These are phyloP conservation scores for Penicillium lagena DNA, from an alignment of 495 filamentous ascomycete genomes.

Conservation along the genomic window DNA sequence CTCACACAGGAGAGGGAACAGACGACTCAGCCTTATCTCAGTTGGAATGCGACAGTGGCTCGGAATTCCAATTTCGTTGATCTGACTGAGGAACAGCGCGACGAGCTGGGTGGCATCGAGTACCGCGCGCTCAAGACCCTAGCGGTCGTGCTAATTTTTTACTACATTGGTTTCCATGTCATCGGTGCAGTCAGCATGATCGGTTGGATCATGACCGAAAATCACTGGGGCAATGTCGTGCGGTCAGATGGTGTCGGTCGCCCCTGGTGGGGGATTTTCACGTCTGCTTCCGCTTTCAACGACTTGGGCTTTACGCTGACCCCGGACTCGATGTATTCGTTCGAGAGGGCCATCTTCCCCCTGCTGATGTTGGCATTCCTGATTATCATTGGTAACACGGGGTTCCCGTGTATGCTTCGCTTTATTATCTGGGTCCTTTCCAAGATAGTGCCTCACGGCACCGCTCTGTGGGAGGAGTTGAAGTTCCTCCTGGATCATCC, in stretches of 20 bases:
- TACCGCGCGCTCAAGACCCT: constrained; percentile 86
- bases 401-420: constrained; percentile 87
- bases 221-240: constrained; percentile 55
- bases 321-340: constrained; percentile 87
- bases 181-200: constrained; percentile 65
- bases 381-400: constrained; percentile 90
- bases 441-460: constrained; percentile 49
- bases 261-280: constrained; percentile 91
- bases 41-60: constrained; percentile 86
- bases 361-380: constrained; percentile 71
- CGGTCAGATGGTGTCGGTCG: constrained; percentile 52
- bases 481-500: constrained; percentile 90
- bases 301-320: constrained; percentile 84
- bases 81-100: constrained; percentile 79
- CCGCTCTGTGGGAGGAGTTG: constrained; percentile 76
- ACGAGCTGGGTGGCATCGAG: constrained; percentile 92
- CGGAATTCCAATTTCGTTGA: constrained; percentile 89
- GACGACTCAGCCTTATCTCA: constrained; percentile 74
- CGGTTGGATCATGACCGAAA: constrained; percentile 69
- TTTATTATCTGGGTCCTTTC: constrained; percentile 77
- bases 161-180: constrained; percentile 69
- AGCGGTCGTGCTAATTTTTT: constrained; percentile 65
- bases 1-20: constrained; percentile 37
- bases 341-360: constrained; percentile 67
- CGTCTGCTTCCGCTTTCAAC: constrained; percentile 77